Evolutionary conservation across 2,329 filamentous ascomycete genomes (phyloP).

Genomic region (Gnomoniopsis sp.): DNA sequence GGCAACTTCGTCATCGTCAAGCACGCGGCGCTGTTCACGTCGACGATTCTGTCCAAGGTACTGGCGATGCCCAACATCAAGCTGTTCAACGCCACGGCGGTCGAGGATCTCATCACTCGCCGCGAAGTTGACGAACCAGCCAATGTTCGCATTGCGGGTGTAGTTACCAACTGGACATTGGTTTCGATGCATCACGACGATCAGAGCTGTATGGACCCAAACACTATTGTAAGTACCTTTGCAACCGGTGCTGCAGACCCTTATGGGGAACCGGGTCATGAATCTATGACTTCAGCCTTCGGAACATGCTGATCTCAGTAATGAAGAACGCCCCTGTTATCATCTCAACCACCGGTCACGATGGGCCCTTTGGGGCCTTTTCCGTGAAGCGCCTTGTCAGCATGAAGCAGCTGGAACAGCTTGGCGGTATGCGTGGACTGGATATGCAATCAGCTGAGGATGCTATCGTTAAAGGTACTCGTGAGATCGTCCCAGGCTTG

Average conservation of each 20-base stretch:
- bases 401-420: conserved; percentile 78
- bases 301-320: too few relatives aligned
- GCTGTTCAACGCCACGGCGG: conserved; percentile 91
- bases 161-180: conserved; percentile 95
- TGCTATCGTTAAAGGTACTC: conserved; percentile 87
- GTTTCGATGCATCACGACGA: conserved; percentile 42
- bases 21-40: conserved; percentile 90
- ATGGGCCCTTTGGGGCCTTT: conserved; percentile 89
- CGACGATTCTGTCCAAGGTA: conserved; percentile 79
- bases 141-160: conserved; percentile 72
- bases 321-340: conserved; percentile 54
- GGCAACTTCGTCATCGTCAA: conserved; percentile 88
- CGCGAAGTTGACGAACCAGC: conserved; percentile 46
- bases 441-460: conserved; percentile 93
- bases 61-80: conserved; percentile 86
- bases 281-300: too few relatives aligned
- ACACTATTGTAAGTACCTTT: too few relatives aligned
- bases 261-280: too few relatives aligned
- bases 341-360: conserved; percentile 87
- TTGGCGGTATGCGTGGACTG: conserved; percentile 88
- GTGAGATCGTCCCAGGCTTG: conserved; percentile 81
- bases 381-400: conserved; percentile 85
- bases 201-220: too few relatives aligned
- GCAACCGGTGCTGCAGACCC: too few relatives aligned
- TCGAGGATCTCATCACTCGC: conserved; percentile 90